Conservation (phyloP, 495 filamentous ascomycete species). For the Aspergillus panamensis region DNA sequence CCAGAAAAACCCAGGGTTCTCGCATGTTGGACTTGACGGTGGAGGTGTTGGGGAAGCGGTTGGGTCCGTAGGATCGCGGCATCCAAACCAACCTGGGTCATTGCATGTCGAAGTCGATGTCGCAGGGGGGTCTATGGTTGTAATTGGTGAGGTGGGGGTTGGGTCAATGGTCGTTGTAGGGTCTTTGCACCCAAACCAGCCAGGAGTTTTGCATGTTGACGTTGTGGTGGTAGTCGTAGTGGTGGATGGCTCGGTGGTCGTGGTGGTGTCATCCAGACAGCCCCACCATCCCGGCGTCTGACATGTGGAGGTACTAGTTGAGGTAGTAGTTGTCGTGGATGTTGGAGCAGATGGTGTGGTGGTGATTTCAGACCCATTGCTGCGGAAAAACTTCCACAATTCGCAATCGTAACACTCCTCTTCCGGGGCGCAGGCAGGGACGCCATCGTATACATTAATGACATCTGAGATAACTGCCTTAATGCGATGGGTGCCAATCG, state of each 20-base stretch:
- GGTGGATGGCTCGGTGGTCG: constrained; percentile 41
- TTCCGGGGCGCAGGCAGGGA: constrained; percentile 70
- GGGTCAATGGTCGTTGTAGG: constrained; percentile 34
- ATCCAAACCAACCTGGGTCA: constrained; percentile 70
- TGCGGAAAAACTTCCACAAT: constrained; percentile 90
- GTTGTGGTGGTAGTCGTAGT: constrained; percentile 56
- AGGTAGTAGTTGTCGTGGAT: constrained; percentile 52
- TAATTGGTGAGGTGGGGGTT: constrained; percentile 24
- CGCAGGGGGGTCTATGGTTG: constrained; percentile 25
- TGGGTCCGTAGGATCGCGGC: constrained; percentile 54
- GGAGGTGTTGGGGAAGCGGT: constrained; percentile 36
- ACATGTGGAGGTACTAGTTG: constrained; percentile 77
- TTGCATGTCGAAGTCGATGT: constrained; percentile 46
- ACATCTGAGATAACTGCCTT: constrained; percentile 80
- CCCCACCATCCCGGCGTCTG: constrained; percentile 77
- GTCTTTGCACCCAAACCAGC: constrained; percentile 56
- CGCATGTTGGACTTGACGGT: constrained; percentile 38
- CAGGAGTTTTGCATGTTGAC: constrained; percentile 81
- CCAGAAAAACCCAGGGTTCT: constrained; percentile 54
- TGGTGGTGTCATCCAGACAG: constrained; percentile 59
- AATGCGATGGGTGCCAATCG: constrained; percentile 82
- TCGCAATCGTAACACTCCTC: constrained; percentile 84
- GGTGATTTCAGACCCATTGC: constrained; percentile 75
- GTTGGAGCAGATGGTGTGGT: constrained; percentile 55
- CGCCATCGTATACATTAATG: constrained; percentile 71